phyloP scores from a whole-genome alignment of 2,329 filamentous ascomycete genomes.

The Claviceps pazoutovae region DNA sequence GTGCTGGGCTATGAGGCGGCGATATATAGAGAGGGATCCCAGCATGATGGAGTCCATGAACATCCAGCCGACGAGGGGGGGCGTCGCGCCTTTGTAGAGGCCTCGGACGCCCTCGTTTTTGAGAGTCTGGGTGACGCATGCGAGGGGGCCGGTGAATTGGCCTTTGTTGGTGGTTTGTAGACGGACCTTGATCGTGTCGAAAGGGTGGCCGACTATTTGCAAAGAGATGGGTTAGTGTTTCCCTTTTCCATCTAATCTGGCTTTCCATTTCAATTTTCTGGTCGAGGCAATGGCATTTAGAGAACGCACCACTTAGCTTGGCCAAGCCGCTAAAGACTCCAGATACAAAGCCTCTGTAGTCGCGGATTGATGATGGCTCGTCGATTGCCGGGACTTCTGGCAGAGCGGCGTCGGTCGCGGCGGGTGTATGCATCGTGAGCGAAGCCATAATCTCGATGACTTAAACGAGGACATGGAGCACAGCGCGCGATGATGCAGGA shows the following conservation, averaged over 20 bases:
- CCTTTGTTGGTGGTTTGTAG: slow-evolving; percentile 68
- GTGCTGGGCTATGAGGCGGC: slow-evolving; percentile 66
- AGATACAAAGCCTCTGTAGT: slow-evolving; percentile 92
- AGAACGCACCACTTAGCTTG: slow-evolving; percentile 62
- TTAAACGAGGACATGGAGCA: neutral
- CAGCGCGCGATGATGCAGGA: neutral
- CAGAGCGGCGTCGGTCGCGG: neutral
- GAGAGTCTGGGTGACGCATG: slow-evolving; percentile 74
- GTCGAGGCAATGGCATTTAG: neutral
- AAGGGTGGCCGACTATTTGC: slow-evolving; percentile 50
- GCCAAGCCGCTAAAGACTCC: slow-evolving; percentile 92
- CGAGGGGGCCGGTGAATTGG: slow-evolving; percentile 73
- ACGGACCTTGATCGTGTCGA: slow-evolving; percentile 95
- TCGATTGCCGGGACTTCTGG: neutral
- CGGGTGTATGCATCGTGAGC: neutral
- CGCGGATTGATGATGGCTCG: slow-evolving; percentile 17
- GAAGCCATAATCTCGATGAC: neutral
- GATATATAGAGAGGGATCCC: slow-evolving; percentile 81
- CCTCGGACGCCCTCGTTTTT: slow-evolving; percentile 73
- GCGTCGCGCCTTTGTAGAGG: slow-evolving; percentile 88
- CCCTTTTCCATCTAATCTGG: too few relatives aligned
- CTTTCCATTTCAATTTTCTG: neutral
- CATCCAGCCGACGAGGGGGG: slow-evolving; percentile 93
- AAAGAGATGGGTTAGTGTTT: neutral
- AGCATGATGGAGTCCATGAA: slow-evolving; percentile 92